Evolutionary conservation across 371 early-diverging fungal species (phyloP).

Genomic region (Circinella minor): DNA sequence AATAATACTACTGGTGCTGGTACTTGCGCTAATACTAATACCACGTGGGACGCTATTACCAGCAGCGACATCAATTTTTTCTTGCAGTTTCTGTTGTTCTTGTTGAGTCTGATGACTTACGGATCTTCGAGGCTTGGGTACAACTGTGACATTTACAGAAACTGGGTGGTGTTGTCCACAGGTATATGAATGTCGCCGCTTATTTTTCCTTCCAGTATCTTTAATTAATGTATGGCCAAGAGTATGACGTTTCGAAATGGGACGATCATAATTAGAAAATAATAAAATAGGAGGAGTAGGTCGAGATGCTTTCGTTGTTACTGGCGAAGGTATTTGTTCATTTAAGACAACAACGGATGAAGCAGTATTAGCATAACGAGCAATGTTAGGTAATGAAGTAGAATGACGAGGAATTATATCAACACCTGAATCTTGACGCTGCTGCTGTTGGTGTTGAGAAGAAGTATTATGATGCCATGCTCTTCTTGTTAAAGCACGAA

Average conservation of each 20-base stretch:
- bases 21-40: background rate
- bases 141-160: slow-evolving; percentile 7
- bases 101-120: slow-evolving; percentile 35
- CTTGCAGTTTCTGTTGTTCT: background rate
- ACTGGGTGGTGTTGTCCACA: slow-evolving; percentile 6
- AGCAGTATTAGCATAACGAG: slow-evolving; percentile 15
- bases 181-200: slow-evolving; percentile 18
- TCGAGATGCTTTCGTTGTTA: no score
- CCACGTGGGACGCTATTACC: background rate
- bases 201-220: slow-evolving; percentile 2
- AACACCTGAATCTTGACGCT: slow-evolving; percentile 23
- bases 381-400: slow-evolving; percentile 44
- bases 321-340: background rate
- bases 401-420: slow-evolving; percentile 37
- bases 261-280: slow-evolving; percentile 4
- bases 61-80: background rate
- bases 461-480: slow-evolving; percentile 20
- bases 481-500: slow-evolving; percentile 32
- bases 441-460: background rate
- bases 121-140: slow-evolving; percentile 32
- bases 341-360: background rate
- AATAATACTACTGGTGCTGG: background rate
- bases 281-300: slow-evolving; percentile 3
- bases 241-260: slow-evolving; percentile 11
- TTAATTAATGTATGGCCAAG: background rate